phyloP scores from a whole-genome alignment of 371 early-diverging fungal genomes.

The Mortierella sp. region DNA sequence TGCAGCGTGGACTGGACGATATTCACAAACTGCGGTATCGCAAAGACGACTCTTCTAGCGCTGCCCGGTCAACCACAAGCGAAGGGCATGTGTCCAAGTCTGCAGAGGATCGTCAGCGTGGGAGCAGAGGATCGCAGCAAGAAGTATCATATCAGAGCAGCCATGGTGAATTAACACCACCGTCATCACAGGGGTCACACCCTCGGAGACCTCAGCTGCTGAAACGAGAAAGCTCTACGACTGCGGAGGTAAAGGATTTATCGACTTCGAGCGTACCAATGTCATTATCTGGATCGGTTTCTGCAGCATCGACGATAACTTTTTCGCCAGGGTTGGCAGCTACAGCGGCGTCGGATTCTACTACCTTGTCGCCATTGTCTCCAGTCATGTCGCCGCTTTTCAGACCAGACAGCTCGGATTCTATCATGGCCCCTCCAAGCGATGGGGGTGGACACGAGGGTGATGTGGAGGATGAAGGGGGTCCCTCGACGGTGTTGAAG shows the following conservation, averaged over 20 bases:
- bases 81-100: constrained; percentile 4
- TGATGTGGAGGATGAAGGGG: constrained; percentile 43
- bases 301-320: background rate
- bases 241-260: background rate
- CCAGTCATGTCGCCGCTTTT: background rate
- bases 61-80: background rate
- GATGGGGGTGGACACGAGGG: constrained; percentile 46
- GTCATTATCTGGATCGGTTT: background rate
- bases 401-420: constrained; percentile 29
- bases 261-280: background rate
- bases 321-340: background rate
- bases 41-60: constrained; percentile 44
- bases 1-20: constrained; percentile 72
- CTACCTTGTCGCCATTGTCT: background rate
- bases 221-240: background rate
- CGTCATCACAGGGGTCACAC: background rate
- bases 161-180: constrained; percentile 2
- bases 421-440: constrained; percentile 11
- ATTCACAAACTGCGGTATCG: constrained; percentile 64
- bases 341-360: background rate
- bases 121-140: constrained; percentile 7
- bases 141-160: constrained; percentile 8
- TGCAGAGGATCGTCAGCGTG: background rate
- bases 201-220: background rate
- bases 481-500: constrained; percentile 20